A percentile compares a stretch with the other conserved stretches of the same genome.
phyloP scores from a whole-genome alignment of 1,284 basidiomycete genomes.

The Fomitopsis betulina region DNA sequence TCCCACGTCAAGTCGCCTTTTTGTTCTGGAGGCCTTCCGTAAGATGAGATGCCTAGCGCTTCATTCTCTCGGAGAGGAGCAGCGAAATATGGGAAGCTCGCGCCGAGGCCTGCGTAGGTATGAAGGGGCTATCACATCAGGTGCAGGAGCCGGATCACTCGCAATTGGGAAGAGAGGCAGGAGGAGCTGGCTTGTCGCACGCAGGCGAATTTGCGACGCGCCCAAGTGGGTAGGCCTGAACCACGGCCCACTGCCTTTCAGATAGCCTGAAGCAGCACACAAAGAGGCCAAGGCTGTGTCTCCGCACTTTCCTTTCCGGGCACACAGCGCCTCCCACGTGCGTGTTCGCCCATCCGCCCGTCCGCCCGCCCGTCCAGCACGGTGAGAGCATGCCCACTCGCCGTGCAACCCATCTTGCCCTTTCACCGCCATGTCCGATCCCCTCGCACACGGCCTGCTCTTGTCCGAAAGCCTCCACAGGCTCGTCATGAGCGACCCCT shows the following conservation, averaged over 20 bases:
- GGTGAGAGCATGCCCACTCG: conserved; percentile 2
- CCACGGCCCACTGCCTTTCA: conserved; percentile 12
- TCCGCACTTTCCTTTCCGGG: conserved; percentile 18
- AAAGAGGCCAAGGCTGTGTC: conserved; percentile 10
- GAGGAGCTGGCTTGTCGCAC: conserved; percentile 6
- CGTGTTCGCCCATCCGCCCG: not conserved
- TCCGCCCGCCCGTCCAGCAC: not conserved
- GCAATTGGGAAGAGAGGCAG: conserved; percentile 11
- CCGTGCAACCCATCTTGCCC: not conserved
- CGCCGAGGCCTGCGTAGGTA: conserved; percentile 17
- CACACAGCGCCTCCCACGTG: conserved; percentile 2
- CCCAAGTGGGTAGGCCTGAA: not conserved
- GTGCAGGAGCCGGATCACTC: not conserved
- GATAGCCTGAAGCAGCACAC: conserved; percentile 15
- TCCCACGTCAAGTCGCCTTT: conserved; percentile 35
- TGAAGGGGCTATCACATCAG: conserved; percentile 10
- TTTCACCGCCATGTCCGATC: conserved; percentile 19
- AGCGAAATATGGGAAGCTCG: conserved; percentile 35
- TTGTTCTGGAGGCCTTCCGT: conserved; percentile 23
- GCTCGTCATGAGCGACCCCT: conserved; percentile 22
- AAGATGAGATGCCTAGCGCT: conserved; percentile 37
- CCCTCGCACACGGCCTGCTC: conserved; percentile 18
- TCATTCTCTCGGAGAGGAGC: conserved; percentile 27
- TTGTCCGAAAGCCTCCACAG: conserved; percentile 28
- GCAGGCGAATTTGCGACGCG: conserved; percentile 15